Evolutionary conservation across 169 alveolate species (phyloP).

Genomic region (Cryptosporidium viatorum): DNA sequence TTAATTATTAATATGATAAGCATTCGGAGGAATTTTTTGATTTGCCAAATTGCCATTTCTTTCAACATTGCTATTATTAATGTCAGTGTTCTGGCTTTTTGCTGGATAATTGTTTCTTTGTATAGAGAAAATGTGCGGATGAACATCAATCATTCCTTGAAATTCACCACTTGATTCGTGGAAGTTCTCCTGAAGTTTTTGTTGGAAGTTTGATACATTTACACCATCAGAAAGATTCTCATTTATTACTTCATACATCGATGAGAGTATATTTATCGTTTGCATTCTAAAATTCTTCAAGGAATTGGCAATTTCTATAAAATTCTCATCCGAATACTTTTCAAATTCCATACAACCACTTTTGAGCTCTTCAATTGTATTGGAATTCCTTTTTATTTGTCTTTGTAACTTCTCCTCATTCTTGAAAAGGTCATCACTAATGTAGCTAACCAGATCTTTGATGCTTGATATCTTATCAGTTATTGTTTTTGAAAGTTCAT

Average conservation of each 20-base stretch:
- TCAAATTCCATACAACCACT: constrained; percentile 51
- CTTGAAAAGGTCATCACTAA: constrained; percentile 52
- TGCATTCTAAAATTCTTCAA: constrained; percentile 53
- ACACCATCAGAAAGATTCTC: not conserved
- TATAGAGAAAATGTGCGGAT: not conserved
- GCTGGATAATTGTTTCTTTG: not conserved
- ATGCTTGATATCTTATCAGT: constrained; percentile 28
- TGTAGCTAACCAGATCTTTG: constrained; percentile 35
- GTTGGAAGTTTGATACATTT: constrained; percentile 2
- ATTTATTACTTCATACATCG: constrained; percentile 42
- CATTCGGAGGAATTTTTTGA: constrained; percentile 61
- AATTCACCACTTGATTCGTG: constrained; percentile 4
- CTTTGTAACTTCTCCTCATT: constrained; percentile 44
- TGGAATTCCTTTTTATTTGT: constrained; percentile 41
- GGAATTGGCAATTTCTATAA: constrained; percentile 38
- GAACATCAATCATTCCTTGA: not conserved
- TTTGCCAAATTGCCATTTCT: not conserved
- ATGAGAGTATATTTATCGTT: constrained; percentile 13
- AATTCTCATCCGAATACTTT: constrained; percentile 43
- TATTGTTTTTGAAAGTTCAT: constrained; percentile 13
- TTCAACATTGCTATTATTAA: not conserved
- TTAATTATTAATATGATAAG: constrained; percentile 24
- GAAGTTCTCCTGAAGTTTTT: constrained; percentile 11
- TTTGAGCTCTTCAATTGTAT: constrained; percentile 21
- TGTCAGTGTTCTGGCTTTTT: not conserved